Conservation (phyloP, 495 filamentous ascomycete species). For the Hypoxylon intermedium region DNA sequence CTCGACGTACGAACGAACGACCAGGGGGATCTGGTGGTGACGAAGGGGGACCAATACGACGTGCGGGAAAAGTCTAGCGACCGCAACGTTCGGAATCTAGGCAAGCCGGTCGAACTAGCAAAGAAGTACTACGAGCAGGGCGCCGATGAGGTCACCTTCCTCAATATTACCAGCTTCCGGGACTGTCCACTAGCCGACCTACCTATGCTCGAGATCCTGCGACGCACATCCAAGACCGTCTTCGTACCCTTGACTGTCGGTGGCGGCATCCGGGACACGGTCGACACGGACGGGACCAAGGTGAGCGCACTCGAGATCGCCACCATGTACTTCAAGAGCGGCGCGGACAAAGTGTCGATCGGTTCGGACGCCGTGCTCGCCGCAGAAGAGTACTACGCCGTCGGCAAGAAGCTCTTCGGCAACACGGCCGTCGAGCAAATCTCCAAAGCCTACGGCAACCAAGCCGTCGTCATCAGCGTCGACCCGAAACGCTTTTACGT, state of each 20-base stretch:
- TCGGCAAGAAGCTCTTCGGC: conserved; percentile 71
- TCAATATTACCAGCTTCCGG: conserved; percentile 97
- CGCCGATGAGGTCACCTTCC: conserved; percentile 93
- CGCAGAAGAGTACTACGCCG: conserved; percentile 83
- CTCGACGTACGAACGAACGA: conserved; percentile 98
- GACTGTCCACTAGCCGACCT: conserved; percentile 90
- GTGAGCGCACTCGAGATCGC: conserved; percentile 90
- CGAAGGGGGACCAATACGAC: conserved; percentile 98
- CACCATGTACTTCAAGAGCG: conserved; percentile 95
- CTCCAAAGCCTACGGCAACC: conserved; percentile 90
- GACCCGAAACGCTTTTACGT: conserved; percentile 94
- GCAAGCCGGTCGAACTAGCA: conserved; percentile 96
- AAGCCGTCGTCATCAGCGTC: conserved; percentile 95
- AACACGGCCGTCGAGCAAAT: conserved; percentile 94
- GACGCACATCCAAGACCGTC: conserved; percentile 84
- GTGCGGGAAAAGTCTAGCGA: conserved; percentile 89
- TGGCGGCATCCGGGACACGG: conserved; percentile 89
- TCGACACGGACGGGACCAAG: conserved; percentile 86
- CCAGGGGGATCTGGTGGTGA: conserved; percentile 92
- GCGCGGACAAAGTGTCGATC: conserved; percentile 98
- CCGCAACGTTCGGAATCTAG: conserved; percentile 86
- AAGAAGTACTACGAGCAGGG: conserved; percentile 94
- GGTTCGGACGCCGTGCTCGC: conserved; percentile 93
- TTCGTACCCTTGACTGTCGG: conserved; percentile 98
- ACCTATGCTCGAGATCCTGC: conserved; percentile 94